phyloP scores from a whole-genome alignment of 176 grass and related monocot species.

The Zoysia japonica region DNA sequence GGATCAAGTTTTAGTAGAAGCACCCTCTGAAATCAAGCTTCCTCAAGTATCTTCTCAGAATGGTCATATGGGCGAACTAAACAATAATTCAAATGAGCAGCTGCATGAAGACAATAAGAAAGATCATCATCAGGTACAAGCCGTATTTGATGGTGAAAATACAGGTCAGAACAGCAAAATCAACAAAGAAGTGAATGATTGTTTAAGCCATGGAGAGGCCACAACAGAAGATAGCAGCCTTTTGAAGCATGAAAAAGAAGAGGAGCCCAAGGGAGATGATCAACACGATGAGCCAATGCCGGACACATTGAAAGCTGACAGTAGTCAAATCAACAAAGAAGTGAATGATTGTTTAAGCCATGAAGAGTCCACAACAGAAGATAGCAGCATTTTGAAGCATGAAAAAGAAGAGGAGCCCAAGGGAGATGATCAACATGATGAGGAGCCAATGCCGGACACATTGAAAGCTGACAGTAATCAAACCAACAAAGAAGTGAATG shows the following conservation, averaged over 20 bases:
- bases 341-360: slow-evolving; percentile 19
- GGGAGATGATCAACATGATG: slow-evolving; percentile 15
- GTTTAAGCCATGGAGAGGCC: slow-evolving; percentile 34
- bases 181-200: slow-evolving; percentile 24
- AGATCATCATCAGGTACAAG: slow-evolving; percentile 20
- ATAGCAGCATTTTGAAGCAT: slow-evolving; percentile 18
- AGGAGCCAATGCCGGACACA: slow-evolving; percentile 7
- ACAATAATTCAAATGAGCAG: slow-evolving; percentile 23
- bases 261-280: slow-evolving; percentile 20
- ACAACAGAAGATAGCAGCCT: slow-evolving; percentile 34
- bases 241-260: slow-evolving; percentile 33
- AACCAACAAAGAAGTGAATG: background rate
- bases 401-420: slow-evolving; percentile 34
- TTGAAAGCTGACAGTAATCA: slow-evolving; percentile 30
- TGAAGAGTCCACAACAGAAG: slow-evolving; percentile 37
- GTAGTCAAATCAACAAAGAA: background rate
- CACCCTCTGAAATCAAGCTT: slow-evolving; percentile 39
- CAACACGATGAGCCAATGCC: slow-evolving; percentile 19
- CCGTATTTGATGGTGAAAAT: slow-evolving; percentile 19
- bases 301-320: slow-evolving; percentile 20
- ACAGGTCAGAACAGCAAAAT: slow-evolving; percentile 20
- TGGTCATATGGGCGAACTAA: slow-evolving; percentile 29
- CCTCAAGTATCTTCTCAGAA: slow-evolving; percentile 41
- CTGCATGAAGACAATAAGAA: slow-evolving; percentile 17
- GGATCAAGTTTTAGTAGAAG: slow-evolving; percentile 43